Conservation (phyloP, 2,329 filamentous ascomycete genomes). For the Penicillium sp. region DNA sequence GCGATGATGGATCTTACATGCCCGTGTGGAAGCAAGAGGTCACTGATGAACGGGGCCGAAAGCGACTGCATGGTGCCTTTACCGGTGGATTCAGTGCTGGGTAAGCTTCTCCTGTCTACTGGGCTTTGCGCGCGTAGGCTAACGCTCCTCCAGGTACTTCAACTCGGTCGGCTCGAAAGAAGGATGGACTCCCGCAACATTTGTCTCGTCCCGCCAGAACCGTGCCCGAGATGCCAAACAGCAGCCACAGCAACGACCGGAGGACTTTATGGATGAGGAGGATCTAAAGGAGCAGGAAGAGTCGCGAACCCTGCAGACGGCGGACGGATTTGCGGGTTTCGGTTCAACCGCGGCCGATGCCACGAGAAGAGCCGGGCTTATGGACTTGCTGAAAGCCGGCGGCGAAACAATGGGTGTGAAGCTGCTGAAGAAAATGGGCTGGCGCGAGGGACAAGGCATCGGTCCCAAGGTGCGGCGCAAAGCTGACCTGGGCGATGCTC, state of each 20-base stretch:
- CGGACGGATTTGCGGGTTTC: slow-evolving; percentile 68
- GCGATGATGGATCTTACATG: slow-evolving; percentile 87
- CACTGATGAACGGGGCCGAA: slow-evolving; percentile 83
- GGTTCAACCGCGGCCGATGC: slow-evolving; percentile 61
- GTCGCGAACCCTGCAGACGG: slow-evolving; percentile 67
- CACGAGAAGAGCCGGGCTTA: slow-evolving; percentile 52
- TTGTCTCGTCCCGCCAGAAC: slow-evolving; percentile 81
- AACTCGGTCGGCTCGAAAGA: slow-evolving; percentile 98
- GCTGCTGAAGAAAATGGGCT: slow-evolving; percentile 86
- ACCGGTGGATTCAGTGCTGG: slow-evolving; percentile 96
- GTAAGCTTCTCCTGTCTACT: slow-evolving; percentile 48
- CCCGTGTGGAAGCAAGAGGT: slow-evolving; percentile 99
- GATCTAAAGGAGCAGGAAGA: slow-evolving; percentile 84
- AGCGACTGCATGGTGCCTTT: slow-evolving; percentile 91
- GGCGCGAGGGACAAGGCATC: slow-evolving; percentile 89
- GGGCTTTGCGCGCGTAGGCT: not conserved
- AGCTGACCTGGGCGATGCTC: slow-evolving; percentile 60
- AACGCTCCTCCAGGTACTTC: slow-evolving; percentile 67
- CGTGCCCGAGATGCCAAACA: slow-evolving; percentile 64
- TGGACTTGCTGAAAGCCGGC: slow-evolving; percentile 65
- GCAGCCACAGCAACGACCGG: slow-evolving; percentile 57
- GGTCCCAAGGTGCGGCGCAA: slow-evolving; percentile 76
- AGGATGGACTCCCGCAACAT: slow-evolving; percentile 89
- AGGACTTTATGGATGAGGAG: slow-evolving; percentile 98
- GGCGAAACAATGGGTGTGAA: slow-evolving; percentile 85